Evolutionary conservation across 768 basidiomycete species (phyloP).

Genomic region (Boletus vermiculosoides): DNA sequence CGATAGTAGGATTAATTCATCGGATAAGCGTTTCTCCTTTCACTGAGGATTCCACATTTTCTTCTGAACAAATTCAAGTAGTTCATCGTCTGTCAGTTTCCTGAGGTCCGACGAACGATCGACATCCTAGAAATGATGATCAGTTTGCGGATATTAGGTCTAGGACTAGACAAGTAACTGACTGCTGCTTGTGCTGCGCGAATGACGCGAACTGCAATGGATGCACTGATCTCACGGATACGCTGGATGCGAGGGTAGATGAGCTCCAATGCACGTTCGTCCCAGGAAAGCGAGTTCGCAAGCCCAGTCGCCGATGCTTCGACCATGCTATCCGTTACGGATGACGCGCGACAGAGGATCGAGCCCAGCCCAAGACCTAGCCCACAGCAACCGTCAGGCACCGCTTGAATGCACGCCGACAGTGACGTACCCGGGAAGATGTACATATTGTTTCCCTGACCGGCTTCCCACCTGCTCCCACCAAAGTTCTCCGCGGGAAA

Average conservation of each 20-base stretch:
- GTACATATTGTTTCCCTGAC: conserved; percentile 96
- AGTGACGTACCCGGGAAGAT: conserved; percentile 59
- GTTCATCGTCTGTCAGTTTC: conserved; percentile 51
- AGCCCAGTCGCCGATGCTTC: conserved; percentile 84
- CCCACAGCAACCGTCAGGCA: conserved; percentile 1
- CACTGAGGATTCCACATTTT: conserved; percentile 73
- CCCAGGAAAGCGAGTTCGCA: conserved; percentile 64
- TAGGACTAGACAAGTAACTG: conserved; percentile 29
- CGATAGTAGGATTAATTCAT: background rate
- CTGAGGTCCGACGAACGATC: conserved; percentile 56
- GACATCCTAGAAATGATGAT: conserved; percentile 42
- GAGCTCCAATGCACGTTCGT: conserved; percentile 64
- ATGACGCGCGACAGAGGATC: conserved; percentile 64
- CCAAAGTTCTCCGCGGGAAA: conserved; percentile 64
- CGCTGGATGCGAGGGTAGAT: conserved; percentile 84
- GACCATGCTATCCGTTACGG: conserved; percentile 84
- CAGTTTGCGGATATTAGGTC: conserved; percentile 15
- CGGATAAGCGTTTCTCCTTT: background rate
- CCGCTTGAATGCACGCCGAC: background rate
- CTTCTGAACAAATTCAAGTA: conserved; percentile 50
- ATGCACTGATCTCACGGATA: conserved; percentile 80
- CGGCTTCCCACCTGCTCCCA: conserved; percentile 62
- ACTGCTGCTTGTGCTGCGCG: conserved; percentile 77
- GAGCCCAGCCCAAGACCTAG: conserved; percentile 60
- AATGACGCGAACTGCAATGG: conserved; percentile 74